A percentile compares a stretch with the other conserved stretches of the same genome.
Conservation (phyloP, 148 eudicot species). For the Rhododendron simsii region DNA sequence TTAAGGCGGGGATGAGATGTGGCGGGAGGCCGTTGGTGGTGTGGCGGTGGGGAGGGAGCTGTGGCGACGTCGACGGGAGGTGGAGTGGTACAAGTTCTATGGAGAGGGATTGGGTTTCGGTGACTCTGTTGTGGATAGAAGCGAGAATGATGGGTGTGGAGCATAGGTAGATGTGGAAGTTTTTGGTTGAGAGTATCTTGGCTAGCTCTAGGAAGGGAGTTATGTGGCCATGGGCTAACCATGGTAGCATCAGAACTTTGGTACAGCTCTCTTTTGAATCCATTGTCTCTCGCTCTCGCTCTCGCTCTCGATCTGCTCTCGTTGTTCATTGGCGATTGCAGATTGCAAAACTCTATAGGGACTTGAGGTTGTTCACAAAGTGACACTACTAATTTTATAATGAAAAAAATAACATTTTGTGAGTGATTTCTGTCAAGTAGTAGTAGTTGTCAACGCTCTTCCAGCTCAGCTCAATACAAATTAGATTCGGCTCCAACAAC, state of each 20-base stretch:
- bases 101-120: neutral
- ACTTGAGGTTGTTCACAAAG: too few species aligned
- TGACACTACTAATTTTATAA: too few species aligned
- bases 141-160: conserved; percentile 6
- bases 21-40: conserved; percentile 36
- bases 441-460: too few species aligned
- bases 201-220: conserved; percentile 14
- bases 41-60: conserved; percentile 21
- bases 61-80: neutral
- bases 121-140: neutral
- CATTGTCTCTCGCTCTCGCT: neutral
- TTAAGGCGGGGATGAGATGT: conserved; percentile 19
- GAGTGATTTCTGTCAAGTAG: too few species aligned
- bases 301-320: neutral
- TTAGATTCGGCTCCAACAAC: too few species aligned
- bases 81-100: neutral
- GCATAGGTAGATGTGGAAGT: neutral
- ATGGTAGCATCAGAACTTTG: conserved; percentile 10
- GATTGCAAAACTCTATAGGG: too few species aligned
- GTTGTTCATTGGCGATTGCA: too few species aligned
- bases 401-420: too few species aligned
- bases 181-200: neutral
- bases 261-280: neutral
- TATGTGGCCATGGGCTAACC: conserved; percentile 13
- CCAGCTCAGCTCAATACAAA: too few species aligned